Conservation (phyloP, 2,329 filamentous ascomycete species). For the Emydomyces testavorans region DNA sequence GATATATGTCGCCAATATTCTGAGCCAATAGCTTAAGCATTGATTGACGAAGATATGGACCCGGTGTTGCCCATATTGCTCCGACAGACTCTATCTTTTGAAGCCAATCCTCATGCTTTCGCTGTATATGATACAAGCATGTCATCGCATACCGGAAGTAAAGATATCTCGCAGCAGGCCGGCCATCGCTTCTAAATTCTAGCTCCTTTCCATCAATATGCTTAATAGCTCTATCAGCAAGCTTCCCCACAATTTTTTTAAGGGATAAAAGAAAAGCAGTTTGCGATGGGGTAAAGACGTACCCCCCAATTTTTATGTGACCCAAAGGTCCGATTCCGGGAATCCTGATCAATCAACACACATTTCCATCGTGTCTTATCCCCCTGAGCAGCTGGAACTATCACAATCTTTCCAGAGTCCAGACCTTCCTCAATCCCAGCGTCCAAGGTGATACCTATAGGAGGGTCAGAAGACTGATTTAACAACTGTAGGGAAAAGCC, state of each 20-base stretch:
- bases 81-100: background rate
- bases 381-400: background rate
- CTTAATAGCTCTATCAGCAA: background rate
- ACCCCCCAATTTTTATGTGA: too few relatives aligned
- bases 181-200: slow-evolving; percentile 1
- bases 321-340: background rate
- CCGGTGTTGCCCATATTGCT: background rate
- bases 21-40: background rate
- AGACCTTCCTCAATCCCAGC: background rate
- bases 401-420: background rate
- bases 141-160: slow-evolving; percentile 9
- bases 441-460: slow-evolving; percentile 1
- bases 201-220: slow-evolving; percentile 4
- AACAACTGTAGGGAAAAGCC: background rate
- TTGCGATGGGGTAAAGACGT: too few relatives aligned
- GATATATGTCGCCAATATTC: background rate
- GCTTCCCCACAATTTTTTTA: too few relatives aligned
- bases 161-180: slow-evolving; percentile 8
- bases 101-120: background rate
- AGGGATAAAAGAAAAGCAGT: too few relatives aligned
- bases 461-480: background rate
- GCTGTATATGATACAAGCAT: background rate
- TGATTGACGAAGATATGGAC: slow-evolving; percentile 3
- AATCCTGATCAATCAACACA: background rate
- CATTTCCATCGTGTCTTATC: background rate